Conservation (phyloP, 768 basidiomycete species). For the Rhizopogon vulgaris region DNA sequence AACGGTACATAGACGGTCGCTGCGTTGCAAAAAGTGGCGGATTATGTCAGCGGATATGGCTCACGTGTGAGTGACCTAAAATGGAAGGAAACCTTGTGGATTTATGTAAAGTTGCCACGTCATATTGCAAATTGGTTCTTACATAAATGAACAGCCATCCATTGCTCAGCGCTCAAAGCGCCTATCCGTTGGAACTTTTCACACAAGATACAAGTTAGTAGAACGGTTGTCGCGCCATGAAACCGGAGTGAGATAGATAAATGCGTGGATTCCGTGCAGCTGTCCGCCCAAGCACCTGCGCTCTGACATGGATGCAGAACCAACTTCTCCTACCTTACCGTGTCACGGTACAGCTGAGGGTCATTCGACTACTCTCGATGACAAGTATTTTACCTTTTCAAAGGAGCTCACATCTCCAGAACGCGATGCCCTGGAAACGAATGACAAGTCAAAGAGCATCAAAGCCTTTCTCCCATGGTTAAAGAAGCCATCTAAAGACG, state of each 20-base stretch:
- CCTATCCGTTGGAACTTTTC: too few relatives aligned
- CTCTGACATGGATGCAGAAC: background rate
- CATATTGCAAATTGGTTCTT: too few relatives aligned
- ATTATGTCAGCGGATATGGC: too few relatives aligned
- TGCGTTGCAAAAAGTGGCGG: too few relatives aligned
- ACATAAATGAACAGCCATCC: too few relatives aligned
- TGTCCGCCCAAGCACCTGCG: background rate
- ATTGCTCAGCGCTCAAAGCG: too few relatives aligned
- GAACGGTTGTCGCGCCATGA: too few relatives aligned
- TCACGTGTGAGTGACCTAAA: too few relatives aligned
- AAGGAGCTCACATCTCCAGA: background rate
- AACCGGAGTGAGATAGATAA: background rate
- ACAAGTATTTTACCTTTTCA: constrained; percentile 32
- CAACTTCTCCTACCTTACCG: constrained; percentile 1
- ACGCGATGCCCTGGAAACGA: background rate
- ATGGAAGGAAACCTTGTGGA: too few relatives aligned
- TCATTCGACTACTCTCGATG: constrained; percentile 36
- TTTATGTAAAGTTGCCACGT: too few relatives aligned
- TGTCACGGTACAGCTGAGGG: constrained; percentile 34
- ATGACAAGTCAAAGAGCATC: constrained; percentile 12
- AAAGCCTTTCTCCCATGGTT: constrained; percentile 33
- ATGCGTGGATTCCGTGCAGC: background rate
- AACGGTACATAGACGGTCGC: too few relatives aligned
- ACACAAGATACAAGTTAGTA: too few relatives aligned
- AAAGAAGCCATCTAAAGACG: constrained; percentile 21